phyloP scores from a whole-genome alignment of 169 alveolate species.

The Plasmodium yoelii region DNA sequence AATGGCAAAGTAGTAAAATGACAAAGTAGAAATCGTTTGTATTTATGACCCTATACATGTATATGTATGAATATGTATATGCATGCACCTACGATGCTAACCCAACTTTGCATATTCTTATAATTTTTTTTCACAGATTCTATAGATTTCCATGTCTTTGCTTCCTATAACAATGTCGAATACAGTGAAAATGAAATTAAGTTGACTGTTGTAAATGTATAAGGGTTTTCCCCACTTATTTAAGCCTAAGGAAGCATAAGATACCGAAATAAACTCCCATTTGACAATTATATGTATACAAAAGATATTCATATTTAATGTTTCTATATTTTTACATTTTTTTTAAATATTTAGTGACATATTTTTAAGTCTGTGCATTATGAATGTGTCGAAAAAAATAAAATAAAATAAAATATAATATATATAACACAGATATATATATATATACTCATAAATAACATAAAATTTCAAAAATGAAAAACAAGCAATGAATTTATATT shows the following conservation, averaged over 20 bases:
- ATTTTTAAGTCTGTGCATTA: constrained; percentile 26
- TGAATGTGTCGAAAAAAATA: constrained; percentile 2
- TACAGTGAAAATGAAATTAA: constrained; percentile 41
- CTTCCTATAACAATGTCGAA: constrained; percentile 54
- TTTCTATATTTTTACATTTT: neutral
- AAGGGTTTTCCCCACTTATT: neutral
- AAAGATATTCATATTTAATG: neutral
- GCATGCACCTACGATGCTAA: too few relatives aligned
- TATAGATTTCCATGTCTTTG: constrained; percentile 39
- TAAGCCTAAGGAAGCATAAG: too few relatives aligned
- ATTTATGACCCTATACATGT: neutral
- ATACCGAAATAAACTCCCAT: too few relatives aligned
- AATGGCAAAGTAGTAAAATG: neutral
- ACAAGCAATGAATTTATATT: constrained; percentile 5
- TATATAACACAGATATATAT: constrained; percentile 7
- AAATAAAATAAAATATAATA: constrained; percentile 33
- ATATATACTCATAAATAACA: constrained; percentile 4
- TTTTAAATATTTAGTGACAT: constrained; percentile 23
- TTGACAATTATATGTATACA: neutral
- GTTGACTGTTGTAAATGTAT: constrained; percentile 43
- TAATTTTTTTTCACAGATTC: constrained; percentile 16
- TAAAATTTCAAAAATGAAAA: constrained; percentile 17
- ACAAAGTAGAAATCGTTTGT: neutral
- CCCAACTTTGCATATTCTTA: too few relatives aligned
- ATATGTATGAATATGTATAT: too few relatives aligned